phyloP scores from a whole-genome alignment of 2,329 filamentous ascomycete species.

The Beauveria bassiana region DNA sequence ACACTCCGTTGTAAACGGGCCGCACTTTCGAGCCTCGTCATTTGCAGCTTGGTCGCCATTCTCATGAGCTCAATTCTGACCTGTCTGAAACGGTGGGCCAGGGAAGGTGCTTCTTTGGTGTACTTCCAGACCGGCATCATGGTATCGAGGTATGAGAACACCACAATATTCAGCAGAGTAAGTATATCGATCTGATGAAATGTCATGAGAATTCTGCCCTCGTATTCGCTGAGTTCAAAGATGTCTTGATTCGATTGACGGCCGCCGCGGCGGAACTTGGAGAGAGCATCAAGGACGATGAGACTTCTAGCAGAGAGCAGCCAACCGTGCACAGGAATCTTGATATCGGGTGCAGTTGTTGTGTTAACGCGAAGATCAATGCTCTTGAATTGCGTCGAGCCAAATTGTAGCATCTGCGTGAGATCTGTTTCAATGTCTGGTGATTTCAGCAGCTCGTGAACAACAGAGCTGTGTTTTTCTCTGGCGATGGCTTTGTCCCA shows the following conservation, averaged over 20 bases:
- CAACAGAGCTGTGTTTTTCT: constrained; percentile 43
- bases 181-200: constrained; percentile 68
- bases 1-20: constrained; percentile 67
- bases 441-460: constrained; percentile 50
- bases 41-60: constrained; percentile 61
- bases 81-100: constrained; percentile 69
- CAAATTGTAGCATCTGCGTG: constrained; percentile 36
- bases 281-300: constrained; percentile 55
- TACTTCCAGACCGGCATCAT: constrained; percentile 84
- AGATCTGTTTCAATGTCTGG: constrained; percentile 61
- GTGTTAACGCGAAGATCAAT: constrained; percentile 41
- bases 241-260: constrained; percentile 19
- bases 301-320: constrained; percentile 68
- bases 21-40: constrained; percentile 66
- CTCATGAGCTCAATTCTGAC: constrained; percentile 84
- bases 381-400: constrained; percentile 31
- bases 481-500: constrained; percentile 25
- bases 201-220: constrained; percentile 49
- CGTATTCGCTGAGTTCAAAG: constrained; percentile 28
- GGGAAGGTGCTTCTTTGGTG: constrained; percentile 54
- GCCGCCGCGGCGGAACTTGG: constrained; percentile 39
- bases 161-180: constrained; percentile 68
- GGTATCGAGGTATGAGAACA: constrained; percentile 75
- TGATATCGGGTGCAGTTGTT: constrained; percentile 58
- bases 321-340: constrained; percentile 77